Conservation (phyloP, 2,329 filamentous ascomycete genomes). For the Fusarium sp. region DNA sequence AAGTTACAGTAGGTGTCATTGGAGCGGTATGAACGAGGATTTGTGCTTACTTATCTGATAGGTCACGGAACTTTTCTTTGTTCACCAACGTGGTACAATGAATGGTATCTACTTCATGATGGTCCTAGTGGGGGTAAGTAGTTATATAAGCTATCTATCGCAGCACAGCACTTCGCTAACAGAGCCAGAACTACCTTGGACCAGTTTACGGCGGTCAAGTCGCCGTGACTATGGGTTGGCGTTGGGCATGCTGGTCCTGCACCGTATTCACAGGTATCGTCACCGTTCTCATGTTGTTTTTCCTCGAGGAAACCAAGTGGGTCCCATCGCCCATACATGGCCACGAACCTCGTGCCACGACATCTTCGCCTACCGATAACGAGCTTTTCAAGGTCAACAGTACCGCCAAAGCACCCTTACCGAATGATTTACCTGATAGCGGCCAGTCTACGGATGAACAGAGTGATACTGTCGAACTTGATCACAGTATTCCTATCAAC, state of each 20-base stretch:
- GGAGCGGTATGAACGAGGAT: not conserved
- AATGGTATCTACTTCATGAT: conserved; percentile 43
- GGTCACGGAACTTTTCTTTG: conserved; percentile 49
- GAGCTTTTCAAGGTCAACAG: not conserved
- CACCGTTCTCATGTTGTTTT: conserved; percentile 44
- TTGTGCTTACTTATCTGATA: fast-evolving
- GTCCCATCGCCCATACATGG: not conserved
- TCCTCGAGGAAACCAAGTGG: conserved; percentile 51
- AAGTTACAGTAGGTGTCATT: conserved; percentile 49
- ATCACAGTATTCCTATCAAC: conserved; percentile 25
- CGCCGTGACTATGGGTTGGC: conserved; percentile 43
- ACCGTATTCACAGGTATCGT: conserved; percentile 37
- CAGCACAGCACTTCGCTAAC: fast-evolving
- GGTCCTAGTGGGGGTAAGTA: conserved; percentile 34
- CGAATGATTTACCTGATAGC: not conserved
- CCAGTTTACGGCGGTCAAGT: conserved; percentile 31
- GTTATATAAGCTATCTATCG: fast-evolving
- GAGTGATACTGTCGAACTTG: not conserved
- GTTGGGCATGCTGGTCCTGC: conserved; percentile 56
- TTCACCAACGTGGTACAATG: conserved; percentile 49
- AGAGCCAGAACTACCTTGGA: conserved; percentile 27
- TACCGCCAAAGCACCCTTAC: not conserved
- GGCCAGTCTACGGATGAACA: not conserved
- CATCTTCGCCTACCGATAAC: not conserved
- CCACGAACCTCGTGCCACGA: fast-evolving